Evolutionary conservation across 2,329 filamentous ascomycete genomes (phyloP), one percentile per base, ranked within the genome.

Genomic region (Colletotrichum sp.): DNA sequence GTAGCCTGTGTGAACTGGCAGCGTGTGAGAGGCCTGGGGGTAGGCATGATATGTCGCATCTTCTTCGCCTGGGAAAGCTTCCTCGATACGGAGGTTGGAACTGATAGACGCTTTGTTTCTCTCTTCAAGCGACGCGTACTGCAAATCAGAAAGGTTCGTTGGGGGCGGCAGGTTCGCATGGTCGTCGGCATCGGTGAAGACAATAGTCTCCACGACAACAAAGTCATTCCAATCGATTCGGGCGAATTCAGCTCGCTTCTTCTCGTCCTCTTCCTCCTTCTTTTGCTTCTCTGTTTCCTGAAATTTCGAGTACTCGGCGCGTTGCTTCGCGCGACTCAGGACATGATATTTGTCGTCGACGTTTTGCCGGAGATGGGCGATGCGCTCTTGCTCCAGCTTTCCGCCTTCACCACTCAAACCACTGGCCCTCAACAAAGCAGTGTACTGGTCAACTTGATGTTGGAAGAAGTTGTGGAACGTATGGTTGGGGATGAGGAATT

Each of bases 151-250:
- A 57, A 98, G 92, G 7, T 94, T 96, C 6, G 95, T 97, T 2
- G 97, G 97, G 2, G 96, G 94, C 36, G 96, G 96, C 13, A 99
- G 92, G 78, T 97, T 94, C 48, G 93, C 92, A 78, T 94, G 91
- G 79, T 98, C 96, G 83, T 99, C 97, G 52, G 92, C 91, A 79
- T 98, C 96, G 74, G 92, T 96, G 84, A 99, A 99, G 19, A 95
- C 89, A 70, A 99, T 96, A 1, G 96, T 98, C 85, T 98, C 97
- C 60, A 98, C 96, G 25, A 99, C 94, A 39, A 96, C 93, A 80
- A 99, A 99, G 83, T 98, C 96, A 82, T 98, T 95, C 97, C 97
- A 99, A 84, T 99, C 97, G 78, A 99, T 97, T 80, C 97, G 94
- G 2, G 94, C 94, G 84, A 97, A 93, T 70, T 92, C 88, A 27